Base-by-base conservation (phyloP, 2,329 filamentous ascomycete genomes). In the Mycosphaerella arachidis region DNA sequence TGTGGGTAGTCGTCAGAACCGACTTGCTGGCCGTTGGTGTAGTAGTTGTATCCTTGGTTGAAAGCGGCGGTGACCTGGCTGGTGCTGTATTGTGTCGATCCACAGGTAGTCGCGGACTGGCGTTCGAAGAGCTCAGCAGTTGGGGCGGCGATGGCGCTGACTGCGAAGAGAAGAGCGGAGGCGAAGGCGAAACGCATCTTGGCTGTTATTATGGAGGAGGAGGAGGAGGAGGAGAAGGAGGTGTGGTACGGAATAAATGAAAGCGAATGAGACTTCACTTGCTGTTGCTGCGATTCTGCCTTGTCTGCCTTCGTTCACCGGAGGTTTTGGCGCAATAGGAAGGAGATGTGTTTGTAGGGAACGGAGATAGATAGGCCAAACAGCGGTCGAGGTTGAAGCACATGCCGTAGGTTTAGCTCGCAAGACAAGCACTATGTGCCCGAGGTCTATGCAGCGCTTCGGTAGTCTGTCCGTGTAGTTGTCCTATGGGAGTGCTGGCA, bases 41-140 rank as follows among this genome's bases (percentile, higher is more conserved):
- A 79, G 67, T 83, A 79, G 20, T 73, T 69, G 75, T 80, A 86
- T 3, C 82, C 83, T 51, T 79, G 75, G 58, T 77, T 74, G 45
- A 79, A 71, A 43, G 85, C 85, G 9, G 77, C 72, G 63, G 72
- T 75, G 53, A 86, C 78, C 59, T 81, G 76, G 54, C 71, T 71
- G 50, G 77, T 74, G 53, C 75, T 78, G 76, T 87, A 87, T 72
- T 75, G 79, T 59, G 63, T 77, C 55, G 72, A 77, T 57, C 84
- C 84, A 71, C 85, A 87, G 53, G 78, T 79, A 45, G 81, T 76
- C 72, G 75, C 73, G 68, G 81, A 77, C 69, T 78, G 74, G 63
- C 78, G 73, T 65, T 75, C 62, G 27, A 73, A 67, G 48, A 77
- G 53, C 9, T 63, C 63, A 48, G 33, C 56, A 40, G 55, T 55